Percentiles rank a stretch among this genome's conserved stretches.
phyloP scores from a whole-genome alignment of 306 rosid species.

The Gleditsia sinensis region DNA sequence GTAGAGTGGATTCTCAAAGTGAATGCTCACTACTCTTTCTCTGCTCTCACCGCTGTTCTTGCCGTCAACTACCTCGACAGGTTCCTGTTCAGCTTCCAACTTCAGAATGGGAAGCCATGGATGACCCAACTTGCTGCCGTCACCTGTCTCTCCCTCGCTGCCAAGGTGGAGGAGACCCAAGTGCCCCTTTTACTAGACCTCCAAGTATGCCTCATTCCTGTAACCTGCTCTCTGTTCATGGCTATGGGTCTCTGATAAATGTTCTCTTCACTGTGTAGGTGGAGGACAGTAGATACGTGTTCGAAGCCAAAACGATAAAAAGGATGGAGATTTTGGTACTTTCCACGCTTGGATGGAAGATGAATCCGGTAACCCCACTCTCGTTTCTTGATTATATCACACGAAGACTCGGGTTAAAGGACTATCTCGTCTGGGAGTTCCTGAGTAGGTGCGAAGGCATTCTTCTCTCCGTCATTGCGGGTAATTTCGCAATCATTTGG shows the following conservation, averaged over 20 bases:
- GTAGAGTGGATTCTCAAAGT: conserved; percentile 81
- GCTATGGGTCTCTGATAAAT: neutral
- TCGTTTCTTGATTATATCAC: conserved; percentile 73
- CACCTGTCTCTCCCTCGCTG: conserved; percentile 85
- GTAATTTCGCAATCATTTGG: conserved; percentile 29
- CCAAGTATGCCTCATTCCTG: conserved; percentile 52
- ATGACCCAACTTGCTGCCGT: conserved; percentile 83
- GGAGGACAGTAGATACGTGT: conserved; percentile 61
- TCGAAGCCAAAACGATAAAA: conserved; percentile 76
- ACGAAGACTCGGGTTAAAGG: conserved; percentile 68
- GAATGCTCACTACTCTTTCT: conserved; percentile 62
- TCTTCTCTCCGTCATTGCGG: conserved; percentile 60
- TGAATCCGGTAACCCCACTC: conserved; percentile 83
- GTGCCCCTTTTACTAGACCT: conserved; percentile 79
- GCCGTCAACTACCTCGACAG: conserved; percentile 83
- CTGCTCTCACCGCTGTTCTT: conserved; percentile 72
- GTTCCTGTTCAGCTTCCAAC: conserved; percentile 52
- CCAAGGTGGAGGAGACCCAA: conserved; percentile 85
- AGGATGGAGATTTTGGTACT: conserved; percentile 92
- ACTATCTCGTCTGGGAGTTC: conserved; percentile 66
- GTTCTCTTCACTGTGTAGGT: conserved; percentile 44
- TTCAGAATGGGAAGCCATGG: conserved; percentile 80
- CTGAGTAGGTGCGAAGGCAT: conserved; percentile 57
- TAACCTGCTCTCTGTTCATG: neutral
- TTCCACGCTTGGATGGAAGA: conserved; percentile 85